Evolutionary conservation across 768 basidiomycete species (phyloP).

Genomic region (Kwoniella sp.): DNA sequence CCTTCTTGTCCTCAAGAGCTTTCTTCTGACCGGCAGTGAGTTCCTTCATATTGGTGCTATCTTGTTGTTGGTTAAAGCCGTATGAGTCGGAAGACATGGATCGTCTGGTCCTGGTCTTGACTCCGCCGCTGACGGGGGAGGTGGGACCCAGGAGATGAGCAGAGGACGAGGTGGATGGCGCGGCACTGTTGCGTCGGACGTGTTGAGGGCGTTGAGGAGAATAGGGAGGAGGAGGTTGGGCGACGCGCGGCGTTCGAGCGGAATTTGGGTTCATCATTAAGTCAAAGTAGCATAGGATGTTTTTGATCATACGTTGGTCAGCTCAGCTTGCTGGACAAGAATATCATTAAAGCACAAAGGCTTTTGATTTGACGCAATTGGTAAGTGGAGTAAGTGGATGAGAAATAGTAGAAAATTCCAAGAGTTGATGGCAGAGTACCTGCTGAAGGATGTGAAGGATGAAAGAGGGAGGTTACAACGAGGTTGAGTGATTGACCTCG

Average conservation of each 20-base stretch:
- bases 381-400: too few species aligned
- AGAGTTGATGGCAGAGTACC: too few species aligned
- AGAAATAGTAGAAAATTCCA: too few species aligned
- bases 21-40: conserved; percentile 44
- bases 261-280: background rate
- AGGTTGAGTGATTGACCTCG: background rate
- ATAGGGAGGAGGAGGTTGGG: conserved; percentile 13
- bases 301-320: background rate
- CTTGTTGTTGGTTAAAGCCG: conserved; percentile 20
- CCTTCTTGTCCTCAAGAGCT: conserved; percentile 49
- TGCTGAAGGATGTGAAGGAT: background rate
- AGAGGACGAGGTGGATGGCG: conserved; percentile 32
- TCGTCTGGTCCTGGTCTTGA: conserved; percentile 34
- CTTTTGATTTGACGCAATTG: too few species aligned
- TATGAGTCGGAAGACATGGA: conserved; percentile 50
- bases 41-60: conserved; percentile 17
- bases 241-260: background rate
- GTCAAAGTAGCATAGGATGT: background rate
- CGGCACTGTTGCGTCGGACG: conserved; percentile 27
- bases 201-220: conserved; percentile 19
- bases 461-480: background rate
- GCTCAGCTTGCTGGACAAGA: background rate
- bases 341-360: background rate
- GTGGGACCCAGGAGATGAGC: conserved; percentile 31
- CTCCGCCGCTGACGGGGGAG: conserved; percentile 23